Conservation (phyloP, 2,329 filamentous ascomycete genomes). For the Bipolaris bicolor region DNA sequence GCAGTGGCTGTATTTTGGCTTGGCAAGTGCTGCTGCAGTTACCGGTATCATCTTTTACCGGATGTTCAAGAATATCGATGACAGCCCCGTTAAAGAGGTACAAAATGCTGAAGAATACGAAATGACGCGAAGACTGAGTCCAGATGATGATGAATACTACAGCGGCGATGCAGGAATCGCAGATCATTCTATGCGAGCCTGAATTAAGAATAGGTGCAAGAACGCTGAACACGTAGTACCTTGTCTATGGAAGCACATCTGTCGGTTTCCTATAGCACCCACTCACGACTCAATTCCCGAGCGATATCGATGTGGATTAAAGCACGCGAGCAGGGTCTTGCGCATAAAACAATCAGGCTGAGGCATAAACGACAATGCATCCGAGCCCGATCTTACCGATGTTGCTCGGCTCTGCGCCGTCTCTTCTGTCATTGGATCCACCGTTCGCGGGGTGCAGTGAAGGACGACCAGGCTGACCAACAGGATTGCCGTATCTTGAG, state of each 20-base stretch:
- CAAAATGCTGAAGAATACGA: constrained; percentile 26
- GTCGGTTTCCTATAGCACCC: neutral
- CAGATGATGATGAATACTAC: constrained; percentile 7
- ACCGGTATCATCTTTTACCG: constrained; percentile 62
- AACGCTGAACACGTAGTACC: too few species aligned
- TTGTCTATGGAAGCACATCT: neutral
- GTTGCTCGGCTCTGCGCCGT: neutral
- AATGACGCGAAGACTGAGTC: constrained; percentile 6
- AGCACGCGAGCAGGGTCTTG: neutral
- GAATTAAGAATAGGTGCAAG: neutral
- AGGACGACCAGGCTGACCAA: constrained; percentile 6
- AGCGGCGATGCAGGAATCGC: neutral
- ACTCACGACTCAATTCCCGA: too few species aligned
- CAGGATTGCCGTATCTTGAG: neutral
- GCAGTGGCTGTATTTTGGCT: constrained; percentile 68
- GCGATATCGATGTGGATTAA: neutral
- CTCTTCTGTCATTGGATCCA: neutral
- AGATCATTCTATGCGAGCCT: neutral
- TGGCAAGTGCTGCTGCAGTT: constrained; percentile 58
- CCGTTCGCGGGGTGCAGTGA: constrained; percentile 1
- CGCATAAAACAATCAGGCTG: neutral
- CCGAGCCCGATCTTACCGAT: constrained; percentile 9
- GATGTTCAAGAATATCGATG: constrained; percentile 46
- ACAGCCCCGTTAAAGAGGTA: constrained; percentile 1
- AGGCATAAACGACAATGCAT: neutral